These are phyloP conservation scores for Umbelopsis ramanniana DNA, from an alignment of 192 early-diverging fungal genomes.

Conservation along the genomic window DNA sequence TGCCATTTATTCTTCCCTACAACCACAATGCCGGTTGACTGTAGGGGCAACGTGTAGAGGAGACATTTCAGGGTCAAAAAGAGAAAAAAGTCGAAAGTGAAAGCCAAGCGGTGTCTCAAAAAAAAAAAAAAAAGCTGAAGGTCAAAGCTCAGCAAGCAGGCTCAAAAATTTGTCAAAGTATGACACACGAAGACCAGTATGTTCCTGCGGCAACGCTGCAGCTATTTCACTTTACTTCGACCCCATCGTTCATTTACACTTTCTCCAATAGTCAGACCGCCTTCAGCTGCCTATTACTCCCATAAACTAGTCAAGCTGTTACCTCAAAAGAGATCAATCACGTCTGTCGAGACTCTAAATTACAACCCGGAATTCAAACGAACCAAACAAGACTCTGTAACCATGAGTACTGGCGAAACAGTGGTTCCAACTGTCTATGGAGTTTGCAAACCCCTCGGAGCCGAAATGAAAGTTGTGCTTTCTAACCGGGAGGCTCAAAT, in stretches of 20 bases:
- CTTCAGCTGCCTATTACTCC: background rate
- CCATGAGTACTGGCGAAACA: background rate
- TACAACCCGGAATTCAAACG: slow-evolving; percentile 13
- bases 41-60: too few species aligned
- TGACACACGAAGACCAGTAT: background rate
- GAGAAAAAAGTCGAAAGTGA: too few species aligned
- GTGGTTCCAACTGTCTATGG: slow-evolving; percentile 27
- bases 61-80: too few species aligned
- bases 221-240: background rate
- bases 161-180: background rate
- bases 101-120: background rate
- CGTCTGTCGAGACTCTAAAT: slow-evolving; percentile 4
- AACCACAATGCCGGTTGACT: too few species aligned
- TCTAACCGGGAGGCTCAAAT: slow-evolving; percentile 67
- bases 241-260: background rate
- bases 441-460: slow-evolving; percentile 23
- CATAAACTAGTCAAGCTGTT: slow-evolving; percentile 3
- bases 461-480: slow-evolving; percentile 49
- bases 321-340: slow-evolving; percentile 12
- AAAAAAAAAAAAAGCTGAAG: background rate
- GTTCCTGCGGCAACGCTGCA: slow-evolving; percentile 20
- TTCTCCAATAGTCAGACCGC: background rate
- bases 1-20: background rate
- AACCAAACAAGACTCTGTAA: background rate
- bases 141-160: background rate